These are phyloP conservation scores for Bacterosira constricta DNA, from an alignment of 108 stramenopile genomes.

Conservation along the genomic window DNA sequence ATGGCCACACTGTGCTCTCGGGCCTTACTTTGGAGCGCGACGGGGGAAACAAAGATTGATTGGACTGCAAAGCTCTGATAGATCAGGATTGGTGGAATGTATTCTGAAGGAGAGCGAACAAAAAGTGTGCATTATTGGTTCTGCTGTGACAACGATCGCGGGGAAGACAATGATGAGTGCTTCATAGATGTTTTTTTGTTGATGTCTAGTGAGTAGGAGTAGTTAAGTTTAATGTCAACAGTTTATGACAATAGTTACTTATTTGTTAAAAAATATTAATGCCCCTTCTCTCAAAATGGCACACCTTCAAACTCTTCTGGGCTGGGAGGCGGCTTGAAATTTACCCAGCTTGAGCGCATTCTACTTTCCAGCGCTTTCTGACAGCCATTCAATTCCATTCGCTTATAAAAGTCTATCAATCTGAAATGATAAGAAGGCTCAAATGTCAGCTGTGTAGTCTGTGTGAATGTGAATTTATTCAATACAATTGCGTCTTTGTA, in stretches of 20 bases:
- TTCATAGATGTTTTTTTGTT: too few species aligned
- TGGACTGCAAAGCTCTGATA: slow-evolving; percentile 80
- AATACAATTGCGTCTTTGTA: too few species aligned
- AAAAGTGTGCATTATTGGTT: slow-evolving; percentile 55
- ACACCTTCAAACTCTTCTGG: slow-evolving; percentile 66
- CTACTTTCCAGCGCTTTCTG: slow-evolving; percentile 41
- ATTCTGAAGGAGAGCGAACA: slow-evolving; percentile 46
- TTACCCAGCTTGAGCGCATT: slow-evolving; percentile 35
- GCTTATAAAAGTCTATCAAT: slow-evolving; percentile 34
- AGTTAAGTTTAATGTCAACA: too few species aligned
- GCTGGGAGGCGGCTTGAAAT: slow-evolving; percentile 50
- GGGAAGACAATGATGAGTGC: slow-evolving; percentile 1
- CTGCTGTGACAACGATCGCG: slow-evolving; percentile 53
- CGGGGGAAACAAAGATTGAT: slow-evolving; percentile 66
- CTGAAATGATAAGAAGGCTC: neutral
- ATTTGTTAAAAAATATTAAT: too few species aligned
- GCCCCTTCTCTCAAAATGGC: slow-evolving; percentile 58
- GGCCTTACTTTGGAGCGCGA: slow-evolving; percentile 83
- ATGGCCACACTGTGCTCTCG: slow-evolving; percentile 90
- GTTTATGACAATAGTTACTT: too few species aligned
- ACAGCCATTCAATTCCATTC: slow-evolving; percentile 34
- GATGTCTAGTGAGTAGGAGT: too few species aligned
- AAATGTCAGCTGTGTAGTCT: slow-evolving; percentile 11
- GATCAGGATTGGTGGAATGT: slow-evolving; percentile 86
- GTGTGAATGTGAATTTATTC: neutral